Percentiles rank a stretch among this genome's conserved stretches.
These are phyloP conservation scores for Ambrosiella cleistominuta DNA, from an alignment of 2,329 filamentous ascomycete species.

Conservation along the genomic window DNA sequence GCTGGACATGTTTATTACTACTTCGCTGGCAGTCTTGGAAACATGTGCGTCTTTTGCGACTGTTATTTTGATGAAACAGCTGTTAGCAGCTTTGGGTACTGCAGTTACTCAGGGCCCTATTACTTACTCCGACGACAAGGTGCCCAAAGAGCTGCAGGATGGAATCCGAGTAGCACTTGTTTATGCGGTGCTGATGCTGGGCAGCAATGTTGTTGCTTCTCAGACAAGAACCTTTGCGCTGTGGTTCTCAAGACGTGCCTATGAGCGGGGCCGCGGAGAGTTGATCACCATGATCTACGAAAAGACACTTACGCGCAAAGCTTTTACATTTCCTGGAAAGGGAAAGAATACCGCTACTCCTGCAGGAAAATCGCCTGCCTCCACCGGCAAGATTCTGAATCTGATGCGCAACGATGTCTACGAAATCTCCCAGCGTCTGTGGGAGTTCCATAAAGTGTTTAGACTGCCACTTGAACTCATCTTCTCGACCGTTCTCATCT, in stretches of 20 bases:
- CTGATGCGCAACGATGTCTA: slow-evolving; percentile 70
- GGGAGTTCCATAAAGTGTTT: slow-evolving; percentile 66
- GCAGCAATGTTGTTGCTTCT: slow-evolving; percentile 40
- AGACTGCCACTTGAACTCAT: slow-evolving; percentile 62
- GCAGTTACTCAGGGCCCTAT: background rate
- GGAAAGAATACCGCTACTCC: slow-evolving; percentile 5
- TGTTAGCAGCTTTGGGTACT: slow-evolving; percentile 27
- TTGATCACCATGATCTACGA: slow-evolving; percentile 72
- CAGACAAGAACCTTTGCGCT: slow-evolving; percentile 52
- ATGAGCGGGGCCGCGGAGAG: slow-evolving; percentile 71
- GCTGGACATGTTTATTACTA: slow-evolving; percentile 56
- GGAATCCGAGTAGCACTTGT: slow-evolving; percentile 16
- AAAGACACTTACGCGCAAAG: slow-evolving; percentile 53
- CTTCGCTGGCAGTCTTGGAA: slow-evolving; percentile 45
- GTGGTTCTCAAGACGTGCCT: slow-evolving; percentile 72
- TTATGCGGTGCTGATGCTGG: slow-evolving; percentile 46
- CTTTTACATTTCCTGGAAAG: slow-evolving; percentile 25
- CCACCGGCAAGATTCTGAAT: slow-evolving; percentile 77
- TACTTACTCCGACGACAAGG: background rate
- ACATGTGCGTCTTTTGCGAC: slow-evolving; percentile 36
- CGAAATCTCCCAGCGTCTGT: slow-evolving; percentile 67
- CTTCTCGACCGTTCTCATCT: slow-evolving; percentile 55
- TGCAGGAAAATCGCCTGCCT: slow-evolving; percentile 32
- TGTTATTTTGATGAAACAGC: slow-evolving; percentile 53
- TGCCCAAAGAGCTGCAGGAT: background rate